Percentiles rank a stretch among this genome's conserved stretches.
phyloP scores from a whole-genome alignment of 768 basidiomycete species.

The Phlebiopsis gigantea region DNA sequence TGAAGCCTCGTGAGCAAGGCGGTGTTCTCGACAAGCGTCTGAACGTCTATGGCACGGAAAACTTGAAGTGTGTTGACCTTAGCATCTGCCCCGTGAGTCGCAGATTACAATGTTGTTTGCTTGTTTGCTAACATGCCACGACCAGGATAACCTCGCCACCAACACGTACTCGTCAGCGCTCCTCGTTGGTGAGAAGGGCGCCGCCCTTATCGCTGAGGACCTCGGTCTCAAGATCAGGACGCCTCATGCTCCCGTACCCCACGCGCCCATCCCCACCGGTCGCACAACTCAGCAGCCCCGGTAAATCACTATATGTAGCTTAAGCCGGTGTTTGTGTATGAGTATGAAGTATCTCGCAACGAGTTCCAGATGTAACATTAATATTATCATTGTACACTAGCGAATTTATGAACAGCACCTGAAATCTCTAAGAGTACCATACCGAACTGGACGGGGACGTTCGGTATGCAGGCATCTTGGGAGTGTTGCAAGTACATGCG shows the following conservation, averaged over 20 bases:
- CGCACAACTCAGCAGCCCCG: conserved; percentile 23
- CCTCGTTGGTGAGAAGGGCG: conserved; percentile 67
- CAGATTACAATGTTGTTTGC: no score
- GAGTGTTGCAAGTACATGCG: neutral
- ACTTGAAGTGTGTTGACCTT: conserved; percentile 64
- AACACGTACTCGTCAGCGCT: conserved; percentile 72
- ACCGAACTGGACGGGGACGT: no score
- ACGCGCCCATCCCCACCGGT: conserved; percentile 41
- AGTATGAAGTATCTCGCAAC: neutral
- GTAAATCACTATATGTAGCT: neutral
- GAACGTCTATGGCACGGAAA: conserved; percentile 60
- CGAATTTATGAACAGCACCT: neutral
- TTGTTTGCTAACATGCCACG: neutral
- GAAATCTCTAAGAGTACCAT: no score
- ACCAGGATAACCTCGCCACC: conserved; percentile 62
- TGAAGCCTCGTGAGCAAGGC: conserved; percentile 63
- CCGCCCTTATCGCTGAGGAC: conserved; percentile 54
- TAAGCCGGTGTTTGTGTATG: neutral
- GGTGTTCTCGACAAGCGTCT: conserved; percentile 62
- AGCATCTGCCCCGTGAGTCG: conserved; percentile 62
- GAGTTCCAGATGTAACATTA: neutral
- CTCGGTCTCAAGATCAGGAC: conserved; percentile 58
- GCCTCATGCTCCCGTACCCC: conserved; percentile 66
- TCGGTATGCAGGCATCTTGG: no score
- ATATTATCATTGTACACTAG: neutral